These are phyloP conservation scores for Quercus phellos DNA, from an alignment of 331 rosid genomes.

Conservation along the genomic window DNA sequence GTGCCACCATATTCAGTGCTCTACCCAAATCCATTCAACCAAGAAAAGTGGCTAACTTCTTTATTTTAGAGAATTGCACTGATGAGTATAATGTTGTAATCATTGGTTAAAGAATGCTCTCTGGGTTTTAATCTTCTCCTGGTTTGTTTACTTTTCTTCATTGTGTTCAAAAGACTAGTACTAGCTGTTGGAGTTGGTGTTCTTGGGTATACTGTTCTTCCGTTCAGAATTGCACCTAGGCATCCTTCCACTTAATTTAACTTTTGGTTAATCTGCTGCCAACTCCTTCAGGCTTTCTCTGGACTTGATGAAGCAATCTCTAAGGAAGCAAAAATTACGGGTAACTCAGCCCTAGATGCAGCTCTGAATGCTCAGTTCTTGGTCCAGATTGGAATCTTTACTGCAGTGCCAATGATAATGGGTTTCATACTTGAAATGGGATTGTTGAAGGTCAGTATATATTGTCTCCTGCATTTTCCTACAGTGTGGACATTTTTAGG, in stretches of 20 bases:
- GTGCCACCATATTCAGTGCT: not conserved
- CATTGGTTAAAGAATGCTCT: not conserved
- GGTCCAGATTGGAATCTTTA: slow-evolving; percentile 94
- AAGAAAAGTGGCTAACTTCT: not conserved
- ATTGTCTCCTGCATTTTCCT: not conserved
- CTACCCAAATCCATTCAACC: not conserved
- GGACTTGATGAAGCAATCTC: slow-evolving; percentile 76
- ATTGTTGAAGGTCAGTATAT: slow-evolving; percentile 67
- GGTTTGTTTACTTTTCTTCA: not conserved
- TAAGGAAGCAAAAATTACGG: slow-evolving; percentile 41
- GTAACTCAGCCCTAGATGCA: slow-evolving; percentile 79
- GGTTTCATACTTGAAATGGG: slow-evolving; percentile 93
- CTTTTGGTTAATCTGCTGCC: not conserved
- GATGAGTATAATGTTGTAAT: not conserved
- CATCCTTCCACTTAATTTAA: slow-evolving; percentile 1
- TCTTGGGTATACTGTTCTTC: not conserved
- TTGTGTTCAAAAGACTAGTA: not conserved
- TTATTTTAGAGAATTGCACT: not conserved
- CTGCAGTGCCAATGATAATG: slow-evolving; percentile 92
- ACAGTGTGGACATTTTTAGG: not conserved
- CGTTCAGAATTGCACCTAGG: not conserved
- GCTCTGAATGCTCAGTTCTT: slow-evolving; percentile 94
- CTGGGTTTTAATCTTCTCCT: not conserved
- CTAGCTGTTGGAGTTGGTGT: not conserved
- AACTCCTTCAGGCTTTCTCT: slow-evolving; percentile 70